Percentiles rank a stretch among this genome's conserved stretches.
Evolutionary conservation across 768 basidiomycete genomes (phyloP).

Genomic region (Leccinum variicolor): DNA sequence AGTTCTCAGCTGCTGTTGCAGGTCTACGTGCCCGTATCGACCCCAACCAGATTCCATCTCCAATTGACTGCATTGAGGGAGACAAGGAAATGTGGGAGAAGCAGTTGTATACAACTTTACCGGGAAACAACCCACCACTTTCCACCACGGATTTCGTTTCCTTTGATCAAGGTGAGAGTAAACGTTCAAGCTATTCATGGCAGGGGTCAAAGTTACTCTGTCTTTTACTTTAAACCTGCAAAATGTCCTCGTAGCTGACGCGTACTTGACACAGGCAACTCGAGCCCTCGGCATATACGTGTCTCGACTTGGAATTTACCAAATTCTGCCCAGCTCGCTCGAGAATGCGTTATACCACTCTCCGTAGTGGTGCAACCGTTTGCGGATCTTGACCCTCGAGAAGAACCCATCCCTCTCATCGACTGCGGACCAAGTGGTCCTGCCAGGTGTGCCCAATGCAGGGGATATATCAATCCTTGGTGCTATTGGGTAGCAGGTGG

Average conservation of each 20-base stretch:
- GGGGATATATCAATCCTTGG: slow-evolving; percentile 94
- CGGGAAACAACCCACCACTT: slow-evolving; percentile 66
- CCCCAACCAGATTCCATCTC: slow-evolving; percentile 87
- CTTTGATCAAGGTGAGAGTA: slow-evolving; percentile 78
- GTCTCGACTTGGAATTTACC: slow-evolving; percentile 91
- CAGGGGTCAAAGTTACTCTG: background rate
- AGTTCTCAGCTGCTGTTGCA: slow-evolving; percentile 25
- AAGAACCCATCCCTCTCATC: slow-evolving; percentile 78
- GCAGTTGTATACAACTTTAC: slow-evolving; percentile 62
- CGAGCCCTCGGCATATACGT: slow-evolving; percentile 87
- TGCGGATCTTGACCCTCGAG: slow-evolving; percentile 70
- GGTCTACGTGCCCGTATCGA: slow-evolving; percentile 84
- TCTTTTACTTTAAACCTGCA: background rate
- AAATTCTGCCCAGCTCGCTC: slow-evolving; percentile 69
- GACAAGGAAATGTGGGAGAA: slow-evolving; percentile 80
- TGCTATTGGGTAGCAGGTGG: slow-evolving; percentile 83
- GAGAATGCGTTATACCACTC: slow-evolving; percentile 81
- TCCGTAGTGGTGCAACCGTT: slow-evolving; percentile 89
- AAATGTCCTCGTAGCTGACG: slow-evolving; percentile 12
- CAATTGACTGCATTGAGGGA: slow-evolving; percentile 70
- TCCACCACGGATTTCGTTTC: slow-evolving; percentile 85
- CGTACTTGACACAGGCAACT: slow-evolving; percentile 57
- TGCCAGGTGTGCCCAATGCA: slow-evolving; percentile 78
- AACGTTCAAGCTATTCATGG: background rate
- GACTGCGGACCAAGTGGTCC: slow-evolving; percentile 72